Evolutionary conservation across 164 flowering plant species (phyloP).

Genomic region (Dillenia turbinata): DNA sequence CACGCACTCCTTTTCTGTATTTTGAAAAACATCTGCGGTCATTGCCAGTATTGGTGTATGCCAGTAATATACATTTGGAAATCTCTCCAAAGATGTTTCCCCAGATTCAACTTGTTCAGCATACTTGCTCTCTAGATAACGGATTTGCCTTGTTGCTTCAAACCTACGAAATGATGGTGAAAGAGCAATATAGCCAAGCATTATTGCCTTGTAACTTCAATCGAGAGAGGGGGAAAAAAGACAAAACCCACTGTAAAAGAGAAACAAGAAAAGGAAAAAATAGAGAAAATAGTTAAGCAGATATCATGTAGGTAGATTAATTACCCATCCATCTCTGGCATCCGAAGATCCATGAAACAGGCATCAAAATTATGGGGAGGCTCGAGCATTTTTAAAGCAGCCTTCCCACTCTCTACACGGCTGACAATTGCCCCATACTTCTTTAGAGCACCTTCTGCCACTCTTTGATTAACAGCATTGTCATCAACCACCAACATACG

Average conservation of each 20-base stretch:
- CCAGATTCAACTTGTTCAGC: conserved; percentile 49
- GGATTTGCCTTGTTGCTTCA: conserved; percentile 72
- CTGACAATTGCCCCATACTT: conserved; percentile 81
- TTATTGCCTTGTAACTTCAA: background rate
- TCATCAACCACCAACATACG: conserved; percentile 89
- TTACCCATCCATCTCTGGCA: conserved; percentile 99
- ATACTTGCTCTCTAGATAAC: conserved; percentile 39
- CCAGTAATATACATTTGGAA: conserved; percentile 39
- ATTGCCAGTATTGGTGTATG: conserved; percentile 90
- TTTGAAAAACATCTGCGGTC: conserved; percentile 93
- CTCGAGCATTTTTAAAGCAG: conserved; percentile 53
- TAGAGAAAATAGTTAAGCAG: too few relatives aligned
- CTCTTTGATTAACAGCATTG: conserved; percentile 73
- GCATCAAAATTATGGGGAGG: conserved; percentile 88
- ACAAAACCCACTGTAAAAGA: too few relatives aligned
- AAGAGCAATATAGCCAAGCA: background rate
- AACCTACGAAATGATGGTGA: conserved; percentile 39
- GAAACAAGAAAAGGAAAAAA: too few relatives aligned
- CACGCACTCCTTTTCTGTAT: conserved; percentile 58
- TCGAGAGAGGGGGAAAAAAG: background rate
- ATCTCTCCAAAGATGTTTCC: conserved; percentile 34
- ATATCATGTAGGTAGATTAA: background rate
- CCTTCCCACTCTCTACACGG: conserved; percentile 74
- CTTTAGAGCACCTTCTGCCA: conserved; percentile 83
- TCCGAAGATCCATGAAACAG: conserved; percentile 97